phyloP scores from a whole-genome alignment of 2,329 filamentous ascomycete species.

The Phaeosphaeria sp. region DNA sequence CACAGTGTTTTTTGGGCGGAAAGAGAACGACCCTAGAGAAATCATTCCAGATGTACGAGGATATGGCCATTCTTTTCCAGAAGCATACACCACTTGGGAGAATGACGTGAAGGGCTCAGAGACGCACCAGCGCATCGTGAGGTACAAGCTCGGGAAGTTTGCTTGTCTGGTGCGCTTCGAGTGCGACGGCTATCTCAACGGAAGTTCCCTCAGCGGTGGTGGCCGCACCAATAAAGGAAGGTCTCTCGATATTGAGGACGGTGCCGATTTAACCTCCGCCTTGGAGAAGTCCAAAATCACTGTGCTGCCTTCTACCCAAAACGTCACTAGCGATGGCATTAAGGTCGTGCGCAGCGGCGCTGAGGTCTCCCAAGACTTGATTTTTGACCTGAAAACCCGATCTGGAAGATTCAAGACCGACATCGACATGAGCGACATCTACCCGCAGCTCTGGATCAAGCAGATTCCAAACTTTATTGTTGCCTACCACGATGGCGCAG shows the following conservation, averaged over 20 bases:
- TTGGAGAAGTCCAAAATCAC: slow-evolving; percentile 16
- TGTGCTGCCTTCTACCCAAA: neutral
- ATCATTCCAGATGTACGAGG: slow-evolving; percentile 63
- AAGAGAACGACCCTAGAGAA: slow-evolving; percentile 66
- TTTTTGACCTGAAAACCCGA: slow-evolving; percentile 63
- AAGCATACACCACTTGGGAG: slow-evolving; percentile 70
- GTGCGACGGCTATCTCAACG: slow-evolving; percentile 61
- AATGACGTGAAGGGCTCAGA: slow-evolving; percentile 59
- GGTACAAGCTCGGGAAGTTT: slow-evolving; percentile 64
- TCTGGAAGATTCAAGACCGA: slow-evolving; percentile 38
- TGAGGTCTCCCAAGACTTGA: slow-evolving; percentile 49
- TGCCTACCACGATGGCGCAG: slow-evolving; percentile 55
- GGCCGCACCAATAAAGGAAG: neutral
- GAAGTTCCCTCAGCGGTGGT: neutral
- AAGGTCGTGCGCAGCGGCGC: slow-evolving; percentile 26
- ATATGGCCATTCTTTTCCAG: slow-evolving; percentile 71
- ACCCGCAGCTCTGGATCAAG: slow-evolving; percentile 57
- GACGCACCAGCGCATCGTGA: slow-evolving; percentile 68
- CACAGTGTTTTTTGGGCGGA: slow-evolving; percentile 68
- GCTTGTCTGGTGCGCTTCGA: slow-evolving; percentile 63
- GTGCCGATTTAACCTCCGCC: slow-evolving; percentile 15
- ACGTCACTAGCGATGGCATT: slow-evolving; percentile 11
- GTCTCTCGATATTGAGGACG: neutral
- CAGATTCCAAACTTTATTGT: slow-evolving; percentile 61
- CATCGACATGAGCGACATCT: slow-evolving; percentile 49